Base-by-base conservation (phyloP, 257 asterid genomes). In the Orobanche coerulescens region DNA sequence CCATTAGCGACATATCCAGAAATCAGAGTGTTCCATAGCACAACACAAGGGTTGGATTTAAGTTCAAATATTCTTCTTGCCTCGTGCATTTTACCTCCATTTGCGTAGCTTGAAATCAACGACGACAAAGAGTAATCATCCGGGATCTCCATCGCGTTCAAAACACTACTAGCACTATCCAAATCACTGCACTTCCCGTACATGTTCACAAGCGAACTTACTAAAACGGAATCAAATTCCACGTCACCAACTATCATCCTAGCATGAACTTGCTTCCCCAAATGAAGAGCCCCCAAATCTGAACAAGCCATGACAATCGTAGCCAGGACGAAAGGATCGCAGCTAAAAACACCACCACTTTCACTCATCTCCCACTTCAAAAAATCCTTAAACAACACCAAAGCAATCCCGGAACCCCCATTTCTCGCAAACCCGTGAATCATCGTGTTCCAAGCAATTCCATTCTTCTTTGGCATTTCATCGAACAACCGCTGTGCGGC, bases 261-360 rank as follows among this genome's bases (percentile, higher is more conserved):
- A 42, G 84, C 75, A 67, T 91, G 98, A 56, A 91, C 82, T 79
- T 88, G 96, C 76, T 77, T 91, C 72, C 98, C 98, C 39, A 64
- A 67, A 51, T 66, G 75, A 64, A 84, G 62, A 61, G 40, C 61
- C 59, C 78, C 73, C 13, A 77, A 51, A 30, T 82, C 79, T 5
- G 81, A 69, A 77, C 96, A 91, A 62, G 85, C 94, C 36, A 86
- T 81, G 18, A 79, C 40, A 13, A 49, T n/a, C 34, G 56, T 20
- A 24, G 56, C 33, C 33, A 49, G 13, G 18, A 49, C 18, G 15
- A 49, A 49, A 1, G 79, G 78, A 72, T 91, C 94, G 65, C 60
- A 49, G 53, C 73, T 52, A 26, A 53, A 11, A 15, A 12, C 33
- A 2, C 56, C 56, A 23, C 56, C 33, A 1, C 10, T 75, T 47